Percentiles rank a stretch among this genome's conserved stretches.
These are phyloP conservation scores for Bacidia gigantensis DNA, from an alignment of 495 filamentous ascomycete genomes.

Conservation along the genomic window DNA sequence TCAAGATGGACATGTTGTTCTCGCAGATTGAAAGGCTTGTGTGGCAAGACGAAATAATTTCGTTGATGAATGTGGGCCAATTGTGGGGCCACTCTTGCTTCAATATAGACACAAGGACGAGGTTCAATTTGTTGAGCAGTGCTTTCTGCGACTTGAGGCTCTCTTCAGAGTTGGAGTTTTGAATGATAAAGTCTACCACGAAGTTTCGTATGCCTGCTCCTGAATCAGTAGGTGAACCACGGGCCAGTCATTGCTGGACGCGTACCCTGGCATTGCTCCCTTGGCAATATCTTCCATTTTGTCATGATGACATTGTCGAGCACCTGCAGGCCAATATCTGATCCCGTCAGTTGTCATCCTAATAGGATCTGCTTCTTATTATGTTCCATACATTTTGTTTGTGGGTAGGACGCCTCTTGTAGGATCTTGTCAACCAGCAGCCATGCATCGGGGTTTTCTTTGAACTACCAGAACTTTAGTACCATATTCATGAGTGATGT, in stretches of 20 bases:
- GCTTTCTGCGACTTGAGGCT: conserved; percentile 65
- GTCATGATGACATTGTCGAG: conserved; percentile 98
- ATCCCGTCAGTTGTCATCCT: conserved; percentile 30
- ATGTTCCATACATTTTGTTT: conserved; percentile 76
- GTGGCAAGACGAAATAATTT: conserved; percentile 92
- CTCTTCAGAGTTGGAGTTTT: conserved; percentile 78
- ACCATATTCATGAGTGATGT: neutral
- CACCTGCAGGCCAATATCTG: conserved; percentile 88
- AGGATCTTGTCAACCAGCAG: conserved; percentile 92
- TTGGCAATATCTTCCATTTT: conserved; percentile 91
- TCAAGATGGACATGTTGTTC: conserved; percentile 98
- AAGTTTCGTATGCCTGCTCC: conserved; percentile 86
- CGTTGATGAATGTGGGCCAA: conserved; percentile 99
- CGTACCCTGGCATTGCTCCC: conserved; percentile 85
- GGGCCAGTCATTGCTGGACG: conserved; percentile 1
- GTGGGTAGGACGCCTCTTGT: conserved; percentile 72
- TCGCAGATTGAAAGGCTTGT: conserved; percentile 93
- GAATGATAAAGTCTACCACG: conserved; percentile 93
- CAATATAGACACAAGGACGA: conserved; percentile 90
- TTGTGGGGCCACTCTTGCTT: conserved; percentile 99
- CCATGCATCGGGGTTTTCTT: conserved; percentile 97
- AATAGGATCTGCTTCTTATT: neutral
- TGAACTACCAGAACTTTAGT: conserved; percentile 57
- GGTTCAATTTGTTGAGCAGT: conserved; percentile 92
- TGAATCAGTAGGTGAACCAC: conserved; percentile 17